Base-by-base conservation (phyloP, 2,329 filamentous ascomycete species). In the Emydomyces testavorans region DNA sequence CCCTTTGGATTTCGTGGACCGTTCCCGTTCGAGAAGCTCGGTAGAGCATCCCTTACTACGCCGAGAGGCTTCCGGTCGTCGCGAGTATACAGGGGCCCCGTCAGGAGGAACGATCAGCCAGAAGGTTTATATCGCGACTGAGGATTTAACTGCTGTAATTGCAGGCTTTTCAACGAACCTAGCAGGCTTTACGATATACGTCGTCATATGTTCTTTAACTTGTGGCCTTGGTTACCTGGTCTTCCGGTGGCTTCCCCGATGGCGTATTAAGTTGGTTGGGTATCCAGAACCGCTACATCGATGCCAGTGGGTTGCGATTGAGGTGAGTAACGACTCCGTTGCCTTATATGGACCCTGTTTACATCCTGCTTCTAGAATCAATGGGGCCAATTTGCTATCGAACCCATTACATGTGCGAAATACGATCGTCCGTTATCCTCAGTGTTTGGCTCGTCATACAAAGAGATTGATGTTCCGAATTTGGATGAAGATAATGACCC, bases 61-160 rank as follows among this genome's bases (percentile, higher is more conserved):
- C 42, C 77, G 83, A 53, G 92, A 86, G 10, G 76, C 80, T 53
- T 42, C 31, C 4, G 37, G 38, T 15, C 38, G 71, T 23, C 76
- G 76, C 45, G 90, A 85, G 10, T 76, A 80, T 53, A 74, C 71
- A 24, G 86, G 83, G 8, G 29, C 44, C 11, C 29, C 46, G 42
- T 71, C 70, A 34, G 77, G 76, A 8, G 78, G 79, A 35, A 79
- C 85, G 49, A 72, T 77, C 23, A 93, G 77, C 58, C 92, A 98
- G 65, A 96, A 95, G 68, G 76, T 95, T 20, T 92, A 95, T 65
- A 88, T 98, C 66, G 74, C 80, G 50, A 94, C 86, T 35, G 92
- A 98, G 65, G 92, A 98, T 63, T 71, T 98, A 54, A 95, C 88
- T 1, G 88, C 95, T 57, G 90, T 89, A 23, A 80, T 96, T 60